phyloP scores from a whole-genome alignment of 345 rosid genomes.

The Eucalyptus erythrocorys region DNA sequence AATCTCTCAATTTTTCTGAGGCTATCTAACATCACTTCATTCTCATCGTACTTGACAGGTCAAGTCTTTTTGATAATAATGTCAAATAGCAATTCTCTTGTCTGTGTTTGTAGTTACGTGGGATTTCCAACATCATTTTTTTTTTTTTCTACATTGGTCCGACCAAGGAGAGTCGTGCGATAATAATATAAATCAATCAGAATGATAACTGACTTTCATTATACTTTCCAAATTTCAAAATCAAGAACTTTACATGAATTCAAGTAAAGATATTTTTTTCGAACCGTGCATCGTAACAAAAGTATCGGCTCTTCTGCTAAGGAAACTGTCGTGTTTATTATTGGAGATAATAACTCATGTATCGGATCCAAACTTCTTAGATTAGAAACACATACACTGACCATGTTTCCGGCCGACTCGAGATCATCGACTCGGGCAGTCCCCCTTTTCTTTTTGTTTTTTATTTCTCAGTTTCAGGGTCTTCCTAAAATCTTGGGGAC shows the following conservation, averaged over 20 bases:
- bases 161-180: background rate
- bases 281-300: too few species aligned
- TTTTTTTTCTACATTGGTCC: background rate
- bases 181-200: background rate
- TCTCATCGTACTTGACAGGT: background rate
- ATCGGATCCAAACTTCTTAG: fast-evolving
- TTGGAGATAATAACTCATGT: background rate
- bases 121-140: background rate
- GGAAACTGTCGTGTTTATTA: background rate
- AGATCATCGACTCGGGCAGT: background rate
- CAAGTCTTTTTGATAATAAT: background rate
- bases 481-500: background rate
- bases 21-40: background rate
- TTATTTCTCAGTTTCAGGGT: background rate
- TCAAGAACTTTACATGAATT: background rate
- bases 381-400: background rate
- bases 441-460: background rate
- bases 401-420: background rate
- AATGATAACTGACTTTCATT: background rate
- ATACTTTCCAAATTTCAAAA: background rate
- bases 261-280: too few species aligned
- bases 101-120: background rate
- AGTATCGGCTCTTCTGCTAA: background rate
- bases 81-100: background rate
- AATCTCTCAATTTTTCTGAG: background rate